phyloP scores from a whole-genome alignment of 23 red algal genomes.

The Gracilaria caudata region DNA sequence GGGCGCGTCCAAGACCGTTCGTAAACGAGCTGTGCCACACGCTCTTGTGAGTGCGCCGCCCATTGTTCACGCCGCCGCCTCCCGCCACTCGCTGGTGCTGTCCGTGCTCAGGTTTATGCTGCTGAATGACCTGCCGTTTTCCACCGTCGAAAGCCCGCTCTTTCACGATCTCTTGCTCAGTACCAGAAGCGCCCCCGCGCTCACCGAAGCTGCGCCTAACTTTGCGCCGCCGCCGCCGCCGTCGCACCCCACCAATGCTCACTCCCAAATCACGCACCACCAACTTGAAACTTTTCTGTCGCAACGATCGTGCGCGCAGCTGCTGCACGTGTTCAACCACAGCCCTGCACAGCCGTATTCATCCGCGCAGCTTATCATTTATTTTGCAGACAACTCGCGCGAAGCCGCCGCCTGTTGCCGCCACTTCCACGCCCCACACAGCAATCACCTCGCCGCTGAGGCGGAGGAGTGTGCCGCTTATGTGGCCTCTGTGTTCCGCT shows the following conservation, averaged over 20 bases:
- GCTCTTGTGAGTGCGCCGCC: background rate
- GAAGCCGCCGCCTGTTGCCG: background rate
- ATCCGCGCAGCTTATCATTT: constrained; percentile 13
- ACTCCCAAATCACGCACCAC: background rate
- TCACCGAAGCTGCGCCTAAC: background rate
- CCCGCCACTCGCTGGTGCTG: background rate
- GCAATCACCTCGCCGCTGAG: background rate
- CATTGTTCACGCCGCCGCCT: background rate
- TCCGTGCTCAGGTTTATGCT: constrained; percentile 19
- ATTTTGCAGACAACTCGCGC: background rate
- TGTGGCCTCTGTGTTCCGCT: constrained; percentile 40
- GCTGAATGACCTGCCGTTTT: constrained; percentile 10
- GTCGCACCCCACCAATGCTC: background rate
- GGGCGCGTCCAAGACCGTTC: background rate
- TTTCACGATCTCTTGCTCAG: constrained; percentile 4
- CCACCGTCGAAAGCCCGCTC: background rate
- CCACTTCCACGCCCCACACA: background rate
- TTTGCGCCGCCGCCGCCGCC: background rate
- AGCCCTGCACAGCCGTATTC: background rate
- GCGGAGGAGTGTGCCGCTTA: constrained; percentile 1
- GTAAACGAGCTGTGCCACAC: background rate
- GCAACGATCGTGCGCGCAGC: background rate
- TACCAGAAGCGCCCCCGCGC: too few species aligned
- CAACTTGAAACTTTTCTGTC: background rate
- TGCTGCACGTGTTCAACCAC: background rate